Evolutionary conservation across 2,329 filamentous ascomycete genomes (phyloP), one percentile per base, ranked within the genome.

Genomic region (Ceratocystis harringtonii): DNA sequence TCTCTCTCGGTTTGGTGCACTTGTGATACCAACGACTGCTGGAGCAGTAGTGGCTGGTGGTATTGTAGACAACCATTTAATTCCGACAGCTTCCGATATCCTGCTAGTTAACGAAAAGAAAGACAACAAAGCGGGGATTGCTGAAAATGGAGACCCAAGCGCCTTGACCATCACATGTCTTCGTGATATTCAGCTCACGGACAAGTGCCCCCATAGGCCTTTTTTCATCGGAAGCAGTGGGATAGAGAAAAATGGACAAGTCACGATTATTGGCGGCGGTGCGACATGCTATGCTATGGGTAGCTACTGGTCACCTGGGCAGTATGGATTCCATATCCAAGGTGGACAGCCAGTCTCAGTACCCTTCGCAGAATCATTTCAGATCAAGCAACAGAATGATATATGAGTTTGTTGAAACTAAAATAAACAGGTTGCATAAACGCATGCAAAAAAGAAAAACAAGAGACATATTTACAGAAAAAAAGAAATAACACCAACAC

Each of bases 221-320:
- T 78, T 95, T 5, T 79, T 95, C 62, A 78, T 90, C 62, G 90
- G 92, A 1, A 81, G 85, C 65, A 84, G 84, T 3, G 77, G 81
- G 6, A 74, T 81, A 15, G 75, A 76, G 52, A 75, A 78, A 36
- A 48, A 45, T 17, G 63, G 61, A 57, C 75, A 80, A 19, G 70
- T 91, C 2, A 71, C 89, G 8, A 76, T 95, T 6, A 74, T 88
- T 61, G 90, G 90, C 1, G 92, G 92, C 17, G 92, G 90, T 45
- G 90, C 88, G 17, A 89, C 90, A 0, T 95, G 90, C 73, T 95
- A 95, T 76, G 91, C 89, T 0, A 95, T 95, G 80, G 91, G 91
- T 1, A 89, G 88, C 5, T 91, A 84, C 71, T 95, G 89, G 89
- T 92, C 91, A 62, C 78, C 79, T 41, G 83, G 83, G 1, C 77